Percentiles rank a stretch among this genome's conserved stretches.
Conservation (phyloP, 805 yeast species). For the Kuraishia floccosa region DNA sequence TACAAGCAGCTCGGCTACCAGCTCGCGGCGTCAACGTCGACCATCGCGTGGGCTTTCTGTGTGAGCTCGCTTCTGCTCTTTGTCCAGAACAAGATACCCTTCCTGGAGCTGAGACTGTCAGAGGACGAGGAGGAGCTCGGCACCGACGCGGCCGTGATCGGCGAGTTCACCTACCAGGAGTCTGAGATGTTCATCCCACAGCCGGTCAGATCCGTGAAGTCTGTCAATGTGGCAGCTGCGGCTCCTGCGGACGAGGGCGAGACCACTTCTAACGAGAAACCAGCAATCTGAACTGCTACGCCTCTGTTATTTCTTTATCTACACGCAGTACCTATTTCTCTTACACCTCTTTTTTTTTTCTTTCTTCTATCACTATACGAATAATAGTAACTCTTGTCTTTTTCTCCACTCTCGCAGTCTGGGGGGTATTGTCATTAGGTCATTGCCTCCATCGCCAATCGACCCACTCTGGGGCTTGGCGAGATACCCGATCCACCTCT, state of each 20-base stretch:
- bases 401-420: too few relatives aligned
- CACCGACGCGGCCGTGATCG: constrained; percentile 82
- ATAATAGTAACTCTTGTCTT: too few relatives aligned
- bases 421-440: too few relatives aligned
- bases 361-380: too few relatives aligned
- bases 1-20: constrained; percentile 81
- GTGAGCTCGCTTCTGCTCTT: constrained; percentile 62
- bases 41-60: constrained; percentile 64
- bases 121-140: constrained; percentile 86
- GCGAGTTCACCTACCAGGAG: constrained; percentile 72
- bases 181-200: constrained; percentile 62
- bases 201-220: constrained; percentile 55
- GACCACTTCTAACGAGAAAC: constrained; percentile 1
- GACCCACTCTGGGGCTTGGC: too few relatives aligned
- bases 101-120: constrained; percentile 68
- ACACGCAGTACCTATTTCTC: too few relatives aligned
- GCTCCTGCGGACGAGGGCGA: constrained; percentile 1
- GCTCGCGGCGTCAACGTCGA: constrained; percentile 64
- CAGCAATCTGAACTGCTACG: too few relatives aligned
- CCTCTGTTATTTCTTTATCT: too few relatives aligned
- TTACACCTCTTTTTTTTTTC: too few relatives aligned
- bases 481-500: too few relatives aligned
- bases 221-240: constrained; percentile 8
- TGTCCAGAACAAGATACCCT: constrained; percentile 65
- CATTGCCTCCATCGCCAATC: too few relatives aligned